Percentiles rank a stretch among this genome's conserved stretches.
Evolutionary conservation across 345 rosid genomes (phyloP).

Genomic region (Citrus unshiu): DNA sequence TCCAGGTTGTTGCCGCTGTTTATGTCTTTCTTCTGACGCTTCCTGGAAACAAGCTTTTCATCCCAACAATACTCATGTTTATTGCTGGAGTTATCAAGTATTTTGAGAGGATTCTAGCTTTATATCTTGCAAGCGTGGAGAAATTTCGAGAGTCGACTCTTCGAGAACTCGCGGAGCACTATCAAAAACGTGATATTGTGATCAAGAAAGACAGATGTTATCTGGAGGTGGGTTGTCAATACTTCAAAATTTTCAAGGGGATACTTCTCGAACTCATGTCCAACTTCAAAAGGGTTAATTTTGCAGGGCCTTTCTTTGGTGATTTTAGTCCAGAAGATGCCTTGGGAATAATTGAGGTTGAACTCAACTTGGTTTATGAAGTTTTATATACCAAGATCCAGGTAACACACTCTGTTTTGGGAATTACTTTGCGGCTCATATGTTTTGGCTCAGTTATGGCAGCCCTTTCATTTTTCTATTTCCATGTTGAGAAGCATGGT

Average conservation of each 20-base stretch:
- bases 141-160: too few species aligned
- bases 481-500: constrained; percentile 19
- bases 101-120: constrained; percentile 41
- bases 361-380: constrained; percentile 66
- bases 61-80: constrained; percentile 39
- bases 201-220: constrained; percentile 8
- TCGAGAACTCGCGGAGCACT: constrained; percentile 9
- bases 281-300: constrained; percentile 46
- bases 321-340: constrained; percentile 28
- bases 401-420: constrained; percentile 34
- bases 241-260: constrained; percentile 47
- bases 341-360: constrained; percentile 47
- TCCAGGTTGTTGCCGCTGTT: constrained; percentile 39
- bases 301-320: constrained; percentile 42
- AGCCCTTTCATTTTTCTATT: constrained; percentile 34
- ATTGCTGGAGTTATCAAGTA: constrained; percentile 43
- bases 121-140: not conserved
- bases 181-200: constrained; percentile 16
- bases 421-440: constrained; percentile 26
- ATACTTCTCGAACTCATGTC: constrained; percentile 56
- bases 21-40: constrained; percentile 42
- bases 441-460: constrained; percentile 28
- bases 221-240: constrained; percentile 35
- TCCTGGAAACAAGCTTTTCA: constrained; percentile 10
- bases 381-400: constrained; percentile 50